Evolutionary conservation across 768 basidiomycete genomes (phyloP), one percentile per base, ranked within the genome.

Genomic region (Kwoniella dejecticola): DNA sequence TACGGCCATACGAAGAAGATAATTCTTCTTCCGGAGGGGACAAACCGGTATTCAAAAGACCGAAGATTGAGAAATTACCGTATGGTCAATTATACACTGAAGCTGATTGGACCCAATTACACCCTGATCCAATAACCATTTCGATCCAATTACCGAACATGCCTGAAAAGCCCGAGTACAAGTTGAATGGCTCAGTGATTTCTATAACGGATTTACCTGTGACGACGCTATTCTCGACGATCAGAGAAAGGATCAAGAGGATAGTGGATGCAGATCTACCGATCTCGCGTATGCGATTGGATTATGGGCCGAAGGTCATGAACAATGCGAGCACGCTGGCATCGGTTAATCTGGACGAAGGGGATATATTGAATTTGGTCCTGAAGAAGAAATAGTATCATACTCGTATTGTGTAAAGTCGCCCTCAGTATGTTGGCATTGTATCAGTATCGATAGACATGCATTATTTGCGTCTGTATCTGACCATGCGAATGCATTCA

Each of bases 51-150:
- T 66, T 93, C 48, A 99, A 99, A 80, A 83, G 92, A 54, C 89
- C 91, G 70, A 86, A 86, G 57, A 85, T 95, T 13, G 88, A 88
- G 26, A 94, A 92, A 79, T 80, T 92, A 36, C 89, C 90, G 1
- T 90, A 87, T 27, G 91, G 91, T 0, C 86, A 86, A 55, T 79
- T 88, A 57, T 96, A 94, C 78, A 84, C 91, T 6, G 80, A 81
- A 60, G 58, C 69, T 54, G 90, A 94, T 77, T 97, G 93, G 93
- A 86, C 91, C 67, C 83, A 83, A 47, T 87, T 91, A 85, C 91
- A 97, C 77, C 90, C 92, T 30, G 88, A 94, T 68, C 89, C 95
- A 12, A 90, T 98, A 71, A 87, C 88, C 24, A 83, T 99, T 46
- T 83, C 83, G 31, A 82, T 98, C 2, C 91, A 94, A 75, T 82